Base-by-base conservation (phyloP, 441 rosid genomes). In the Flueggea neowawraea region DNA sequence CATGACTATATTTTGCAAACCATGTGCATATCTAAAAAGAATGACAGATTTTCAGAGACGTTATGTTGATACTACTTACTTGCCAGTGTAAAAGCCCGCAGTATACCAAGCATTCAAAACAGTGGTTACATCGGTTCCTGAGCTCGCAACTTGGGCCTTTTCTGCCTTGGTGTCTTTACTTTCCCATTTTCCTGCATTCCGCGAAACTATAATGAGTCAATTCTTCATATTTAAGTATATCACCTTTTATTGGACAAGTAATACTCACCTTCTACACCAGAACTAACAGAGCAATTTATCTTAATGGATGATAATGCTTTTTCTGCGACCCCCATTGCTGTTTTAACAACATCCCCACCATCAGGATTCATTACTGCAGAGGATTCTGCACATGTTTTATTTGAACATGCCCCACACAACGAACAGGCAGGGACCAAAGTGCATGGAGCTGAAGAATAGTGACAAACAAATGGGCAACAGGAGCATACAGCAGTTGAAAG, bases 41-140 rank as follows among this genome's bases (percentile, higher is more conserved):
- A 16, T 14, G 32, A 31, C 13, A 5, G 16, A 50, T 32, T 41
- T n/a, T 17, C 17, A 15, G 22, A 45, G 3, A 58, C 53, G 48
- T 43, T 55, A 54, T 17, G 22, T 54, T 45, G 3, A 33, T 48
- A 57, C n/a, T 55, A 73, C 84, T 75, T 81, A 87, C 93, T 81
- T 87, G 75, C 85, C 85, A 31, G 87, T 84, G 77, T 78, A 69
- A 68, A 84, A 77, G 72, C 93, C 90, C 12, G 86, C 85, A 60
- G 84, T 69, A 68, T 77, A 86, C 92, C 92, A 86, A 36, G 89
- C 86, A 58, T 80, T 86, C 59, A 86, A 68, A 64, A 86, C 84
- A 33, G 57, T 76, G 57, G 71, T 33, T 8, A 84, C 78, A 71
- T 87, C 82, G 32, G 90, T 80, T 71, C 70, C 76, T 45, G 72